Evolutionary conservation across 352 stramenopile genomes (phyloP), one percentile per base, ranked within the genome.

Genomic region (Pseudoperonospora humuli): DNA sequence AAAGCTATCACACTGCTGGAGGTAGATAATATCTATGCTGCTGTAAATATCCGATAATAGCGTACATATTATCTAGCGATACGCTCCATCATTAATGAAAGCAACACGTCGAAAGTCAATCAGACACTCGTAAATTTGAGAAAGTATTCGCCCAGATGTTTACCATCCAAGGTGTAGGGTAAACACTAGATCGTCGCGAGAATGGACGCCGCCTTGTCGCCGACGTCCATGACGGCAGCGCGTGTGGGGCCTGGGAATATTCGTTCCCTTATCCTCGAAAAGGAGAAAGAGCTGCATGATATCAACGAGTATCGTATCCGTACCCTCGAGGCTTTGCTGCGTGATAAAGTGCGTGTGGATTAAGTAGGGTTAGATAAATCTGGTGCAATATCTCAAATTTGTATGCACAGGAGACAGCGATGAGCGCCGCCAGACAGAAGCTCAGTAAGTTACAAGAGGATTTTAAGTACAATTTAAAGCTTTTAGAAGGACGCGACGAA

Each of bases 391-490:
- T 42, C 29, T 42, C 19, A 19, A 28, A 24, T 20, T 15, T 23
- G 18, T 34, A 34, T 28, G 17, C n/a, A 3, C 18, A 80, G 67
- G 75, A 86, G 20, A 47, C 46, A 2, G 58, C 65, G 1, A 58
- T 52, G 17, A 58, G 54, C 5, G 50, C 57, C 7, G 77, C 79
- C 54, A 89, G 84, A 56, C 63, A 83, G 42, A 78, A 84, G 57
- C 78, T 95, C 13, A 61, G 41, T 47, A 94, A 95, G 50, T 59
- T 96, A 19, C 84, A 93, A 49, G 84, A 95, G 41, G 86, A 96
- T 57, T 96, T 96, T 72, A 87, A 93, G 55, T 96, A 95, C 67
- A 96, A 96, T 50, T 63, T 96, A 32, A 92, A 92, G 67, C 59
- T 96, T 7, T 64, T 96, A 7, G 86, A 93, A 45, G 84, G 84